Conservation (phyloP, 2,329 filamentous ascomycete genomes). For the Penicillium sp. region DNA sequence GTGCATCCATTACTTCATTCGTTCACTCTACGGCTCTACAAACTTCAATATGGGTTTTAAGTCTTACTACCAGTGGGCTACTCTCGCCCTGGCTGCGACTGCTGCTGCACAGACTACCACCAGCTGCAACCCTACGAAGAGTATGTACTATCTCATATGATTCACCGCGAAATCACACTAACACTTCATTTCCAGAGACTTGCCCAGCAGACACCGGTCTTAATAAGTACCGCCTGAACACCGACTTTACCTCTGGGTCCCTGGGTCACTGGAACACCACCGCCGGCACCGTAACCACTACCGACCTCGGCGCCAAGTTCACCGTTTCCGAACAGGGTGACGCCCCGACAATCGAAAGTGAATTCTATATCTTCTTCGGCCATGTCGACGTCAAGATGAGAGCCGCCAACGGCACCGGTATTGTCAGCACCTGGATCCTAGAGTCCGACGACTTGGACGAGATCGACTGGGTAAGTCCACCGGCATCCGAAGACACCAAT, state of each 20-base stretch:
- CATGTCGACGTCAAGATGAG: conserved; percentile 82
- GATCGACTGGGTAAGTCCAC: conserved; percentile 88
- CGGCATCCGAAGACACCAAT: background rate
- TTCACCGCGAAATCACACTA: background rate
- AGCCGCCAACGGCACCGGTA: conserved; percentile 81
- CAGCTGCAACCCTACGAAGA: conserved; percentile 65
- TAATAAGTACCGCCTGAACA: conserved; percentile 40
- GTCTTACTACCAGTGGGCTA: conserved; percentile 28
- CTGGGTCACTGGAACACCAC: conserved; percentile 65
- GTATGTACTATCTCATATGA: conserved; percentile 4
- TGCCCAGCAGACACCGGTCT: conserved; percentile 74
- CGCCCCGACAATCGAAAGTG: conserved; percentile 78
- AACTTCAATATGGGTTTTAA: conserved; percentile 21
- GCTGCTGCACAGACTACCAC: conserved; percentile 69
- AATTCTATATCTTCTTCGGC: conserved; percentile 99
- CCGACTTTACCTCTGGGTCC: conserved; percentile 49
- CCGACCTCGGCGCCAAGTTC: conserved; percentile 74
- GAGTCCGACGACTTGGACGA: conserved; percentile 91
- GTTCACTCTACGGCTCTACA: background rate
- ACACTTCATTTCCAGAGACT: conserved; percentile 20
- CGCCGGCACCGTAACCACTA: conserved; percentile 64
- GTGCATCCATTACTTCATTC: background rate
- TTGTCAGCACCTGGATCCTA: conserved; percentile 86
- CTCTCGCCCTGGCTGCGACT: conserved; percentile 26
- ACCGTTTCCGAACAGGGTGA: conserved; percentile 75